Evolutionary conservation across 371 early-diverging fungal species (phyloP).

Genomic region (Circinella umbellata): DNA sequence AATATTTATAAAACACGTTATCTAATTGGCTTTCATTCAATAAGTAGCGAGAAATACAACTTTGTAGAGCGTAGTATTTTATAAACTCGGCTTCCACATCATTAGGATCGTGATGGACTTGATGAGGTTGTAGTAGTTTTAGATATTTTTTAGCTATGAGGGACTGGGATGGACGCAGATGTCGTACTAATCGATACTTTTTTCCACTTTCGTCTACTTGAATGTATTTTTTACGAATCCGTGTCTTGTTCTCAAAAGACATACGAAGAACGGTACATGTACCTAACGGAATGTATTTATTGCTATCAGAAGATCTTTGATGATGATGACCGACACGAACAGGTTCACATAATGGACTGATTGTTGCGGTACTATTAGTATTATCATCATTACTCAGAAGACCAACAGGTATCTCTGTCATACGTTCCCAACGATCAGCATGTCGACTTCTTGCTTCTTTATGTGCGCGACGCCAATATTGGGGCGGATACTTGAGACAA

Average conservation of each 20-base stretch:
- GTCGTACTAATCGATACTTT: neutral
- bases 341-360: neutral
- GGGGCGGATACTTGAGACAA: slow-evolving; percentile 27
- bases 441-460: slow-evolving; percentile 20
- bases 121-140: neutral
- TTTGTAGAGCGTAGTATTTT: slow-evolving; percentile 14
- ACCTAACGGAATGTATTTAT: neutral
- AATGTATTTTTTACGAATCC: neutral
- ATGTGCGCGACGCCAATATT: slow-evolving; percentile 17
- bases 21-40: neutral
- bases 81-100: slow-evolving; percentile 7
- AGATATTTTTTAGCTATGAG: neutral
- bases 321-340: neutral
- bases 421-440: slow-evolving; percentile 24
- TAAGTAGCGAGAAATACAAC: neutral
- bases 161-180: neutral
- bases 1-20: neutral
- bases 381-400: neutral
- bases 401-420: neutral
- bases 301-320: too few relatives aligned
- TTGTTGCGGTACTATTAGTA: neutral
- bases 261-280: slow-evolving; percentile 14
- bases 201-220: neutral
- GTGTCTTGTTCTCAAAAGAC: neutral
- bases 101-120: neutral